phyloP scores from a whole-genome alignment of 169 alveolate genomes.

The Eimeria mitis region DNA sequence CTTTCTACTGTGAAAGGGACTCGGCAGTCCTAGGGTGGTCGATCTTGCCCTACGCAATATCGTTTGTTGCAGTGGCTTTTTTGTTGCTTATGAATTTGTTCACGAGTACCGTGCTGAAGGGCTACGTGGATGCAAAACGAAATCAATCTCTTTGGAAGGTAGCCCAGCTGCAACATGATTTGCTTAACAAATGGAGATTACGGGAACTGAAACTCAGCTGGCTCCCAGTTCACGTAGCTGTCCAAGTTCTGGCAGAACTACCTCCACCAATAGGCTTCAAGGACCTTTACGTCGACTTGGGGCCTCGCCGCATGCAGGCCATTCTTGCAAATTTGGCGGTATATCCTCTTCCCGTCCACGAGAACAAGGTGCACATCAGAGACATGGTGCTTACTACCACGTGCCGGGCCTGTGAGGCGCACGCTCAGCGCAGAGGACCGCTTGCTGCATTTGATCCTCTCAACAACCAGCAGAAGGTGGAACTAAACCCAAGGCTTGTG shows the following conservation, averaged over 20 bases:
- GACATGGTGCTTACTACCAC: slow-evolving; percentile 70
- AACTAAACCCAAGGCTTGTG: slow-evolving; percentile 68
- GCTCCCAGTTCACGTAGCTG: slow-evolving; percentile 66
- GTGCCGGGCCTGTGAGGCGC: slow-evolving; percentile 81
- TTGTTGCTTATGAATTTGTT: slow-evolving; percentile 77
- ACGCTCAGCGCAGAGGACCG: slow-evolving; percentile 74
- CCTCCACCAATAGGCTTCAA: slow-evolving; percentile 68
- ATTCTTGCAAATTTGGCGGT: slow-evolving; percentile 54
- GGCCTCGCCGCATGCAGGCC: slow-evolving; percentile 59
- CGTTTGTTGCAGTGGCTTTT: slow-evolving; percentile 59
- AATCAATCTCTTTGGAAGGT: slow-evolving; percentile 77
- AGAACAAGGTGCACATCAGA: slow-evolving; percentile 75
- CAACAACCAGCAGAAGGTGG: slow-evolving; percentile 66
- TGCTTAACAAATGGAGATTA: slow-evolving; percentile 68
- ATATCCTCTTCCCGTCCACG: slow-evolving; percentile 68
- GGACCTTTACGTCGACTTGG: slow-evolving; percentile 32
- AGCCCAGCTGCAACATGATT: slow-evolving; percentile 60
- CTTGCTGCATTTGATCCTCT: slow-evolving; percentile 19
- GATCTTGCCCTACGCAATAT: slow-evolving; percentile 33
- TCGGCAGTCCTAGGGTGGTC: neutral
- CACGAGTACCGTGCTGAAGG: slow-evolving; percentile 75
- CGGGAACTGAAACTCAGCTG: slow-evolving; percentile 77
- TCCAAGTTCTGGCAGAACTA: slow-evolving; percentile 39
- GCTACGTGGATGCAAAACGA: slow-evolving; percentile 76
- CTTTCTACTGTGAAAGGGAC: slow-evolving; percentile 22